phyloP scores from a whole-genome alignment of 2,329 filamentous ascomycete genomes.

The Colletotrichum navitas region DNA sequence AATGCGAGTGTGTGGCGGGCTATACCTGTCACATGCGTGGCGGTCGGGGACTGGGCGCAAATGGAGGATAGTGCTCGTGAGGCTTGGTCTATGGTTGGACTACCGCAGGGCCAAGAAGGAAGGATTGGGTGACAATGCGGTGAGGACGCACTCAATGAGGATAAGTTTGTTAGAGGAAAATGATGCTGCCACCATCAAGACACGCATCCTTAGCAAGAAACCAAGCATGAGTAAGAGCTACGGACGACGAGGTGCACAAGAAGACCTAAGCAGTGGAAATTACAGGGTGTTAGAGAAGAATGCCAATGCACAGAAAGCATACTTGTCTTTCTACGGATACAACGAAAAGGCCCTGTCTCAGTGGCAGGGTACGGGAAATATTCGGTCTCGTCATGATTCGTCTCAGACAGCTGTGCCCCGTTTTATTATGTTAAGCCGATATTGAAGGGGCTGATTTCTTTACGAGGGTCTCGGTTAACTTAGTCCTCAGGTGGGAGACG shows the following conservation, averaged over 20 bases:
- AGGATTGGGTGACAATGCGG: not conserved
- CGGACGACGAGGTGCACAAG: not conserved
- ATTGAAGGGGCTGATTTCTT: conserved; percentile 25
- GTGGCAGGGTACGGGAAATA: conserved; percentile 20
- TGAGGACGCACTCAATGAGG: not conserved
- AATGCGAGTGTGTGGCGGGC: not conserved
- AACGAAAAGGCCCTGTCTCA: not conserved
- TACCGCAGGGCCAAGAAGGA: not conserved
- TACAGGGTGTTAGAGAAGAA: not conserved
- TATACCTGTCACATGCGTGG: conserved; percentile 12
- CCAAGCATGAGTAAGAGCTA: not conserved
- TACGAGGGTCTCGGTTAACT: conserved; percentile 20
- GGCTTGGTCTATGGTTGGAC: conserved; percentile 1
- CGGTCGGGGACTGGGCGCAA: conserved; percentile 13
- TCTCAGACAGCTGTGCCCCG: conserved; percentile 8
- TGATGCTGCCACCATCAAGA: not conserved
- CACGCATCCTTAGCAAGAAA: not conserved
- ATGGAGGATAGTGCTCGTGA: conserved; percentile 1
- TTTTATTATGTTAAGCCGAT: conserved; percentile 28
- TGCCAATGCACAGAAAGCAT: conserved; percentile 4
- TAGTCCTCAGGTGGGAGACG: not conserved
- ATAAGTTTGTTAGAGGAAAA: not conserved
- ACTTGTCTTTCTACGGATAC: conserved; percentile 8
- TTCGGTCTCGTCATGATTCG: conserved; percentile 25
- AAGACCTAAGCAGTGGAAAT: not conserved